These are phyloP conservation scores for Tilletia indica DNA, from an alignment of 1,284 basidiomycete species.

Conservation along the genomic window DNA sequence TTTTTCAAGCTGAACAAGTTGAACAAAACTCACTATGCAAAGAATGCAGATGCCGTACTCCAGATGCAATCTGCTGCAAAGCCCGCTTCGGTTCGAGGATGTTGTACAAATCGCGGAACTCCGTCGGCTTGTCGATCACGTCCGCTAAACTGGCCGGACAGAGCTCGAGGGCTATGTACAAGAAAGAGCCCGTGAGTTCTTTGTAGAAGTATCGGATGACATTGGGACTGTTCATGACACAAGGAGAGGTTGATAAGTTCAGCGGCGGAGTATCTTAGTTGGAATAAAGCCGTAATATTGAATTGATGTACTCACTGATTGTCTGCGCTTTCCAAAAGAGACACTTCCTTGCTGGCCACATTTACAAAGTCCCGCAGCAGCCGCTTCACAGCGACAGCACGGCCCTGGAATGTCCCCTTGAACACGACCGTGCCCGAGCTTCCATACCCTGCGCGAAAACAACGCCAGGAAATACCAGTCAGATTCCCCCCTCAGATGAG, in stretches of 20 bases:
- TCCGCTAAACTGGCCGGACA: constrained; percentile 94
- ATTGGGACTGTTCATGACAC: constrained; percentile 65
- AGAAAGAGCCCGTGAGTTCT: constrained; percentile 72
- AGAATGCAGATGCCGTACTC: constrained; percentile 83
- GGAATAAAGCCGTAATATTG: background rate
- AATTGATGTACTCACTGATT: constrained; percentile 64
- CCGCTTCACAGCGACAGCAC: constrained; percentile 94
- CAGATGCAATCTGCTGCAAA: constrained; percentile 79
- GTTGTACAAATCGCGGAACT: constrained; percentile 41
- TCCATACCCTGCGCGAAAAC: constrained; percentile 70
- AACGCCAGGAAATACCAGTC: background rate
- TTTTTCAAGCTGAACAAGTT: too few relatives aligned
- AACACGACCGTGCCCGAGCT: constrained; percentile 95
- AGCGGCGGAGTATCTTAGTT: background rate
- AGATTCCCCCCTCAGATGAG: background rate
- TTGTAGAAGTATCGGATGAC: constrained; percentile 97
- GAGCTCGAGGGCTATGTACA: constrained; percentile 94
- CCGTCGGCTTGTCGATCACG: constrained; percentile 68
- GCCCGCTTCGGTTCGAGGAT: constrained; percentile 74
- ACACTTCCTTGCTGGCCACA: constrained; percentile 88
- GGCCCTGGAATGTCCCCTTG: constrained; percentile 87
- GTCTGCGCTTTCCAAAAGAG: constrained; percentile 82
- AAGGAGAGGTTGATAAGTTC: background rate
- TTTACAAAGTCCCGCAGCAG: constrained; percentile 92
- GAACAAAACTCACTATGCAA: constrained; percentile 65